Percentiles rank a stretch among this genome's conserved stretches.
These are phyloP conservation scores for Trichoderma koningii DNA, from an alignment of 2,329 filamentous ascomycete species.

Conservation along the genomic window DNA sequence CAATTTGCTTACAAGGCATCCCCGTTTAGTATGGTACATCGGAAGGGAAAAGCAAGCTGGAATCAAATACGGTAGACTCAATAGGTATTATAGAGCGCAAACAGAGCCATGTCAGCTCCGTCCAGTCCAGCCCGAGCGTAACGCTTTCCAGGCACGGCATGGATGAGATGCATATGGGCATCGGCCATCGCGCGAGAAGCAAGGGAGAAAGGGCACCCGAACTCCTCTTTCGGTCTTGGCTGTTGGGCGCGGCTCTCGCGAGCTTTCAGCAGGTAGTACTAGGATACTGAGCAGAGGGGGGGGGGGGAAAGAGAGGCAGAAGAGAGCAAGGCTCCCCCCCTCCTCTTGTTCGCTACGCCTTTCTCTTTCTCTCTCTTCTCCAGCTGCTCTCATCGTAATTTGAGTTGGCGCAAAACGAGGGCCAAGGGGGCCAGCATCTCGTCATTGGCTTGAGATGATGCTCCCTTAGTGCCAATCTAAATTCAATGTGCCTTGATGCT, in stretches of 20 bases:
- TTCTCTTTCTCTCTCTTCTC: background rate
- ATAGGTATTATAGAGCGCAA: background rate
- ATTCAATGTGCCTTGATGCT: background rate
- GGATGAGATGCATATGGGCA: slow-evolving; percentile 24
- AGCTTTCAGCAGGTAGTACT: background rate
- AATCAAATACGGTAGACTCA: background rate
- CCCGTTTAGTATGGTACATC: background rate
- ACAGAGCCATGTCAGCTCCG: background rate
- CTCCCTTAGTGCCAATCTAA: background rate
- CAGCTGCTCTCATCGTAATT: background rate
- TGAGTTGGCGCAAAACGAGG: background rate
- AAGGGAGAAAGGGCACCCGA: background rate
- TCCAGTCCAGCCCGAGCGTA: background rate
- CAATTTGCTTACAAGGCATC: background rate
- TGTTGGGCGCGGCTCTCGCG: background rate
- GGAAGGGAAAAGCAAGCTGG: background rate
- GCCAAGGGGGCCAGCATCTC: slow-evolving; percentile 1
- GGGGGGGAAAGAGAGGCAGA: background rate
- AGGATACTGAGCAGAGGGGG: background rate
- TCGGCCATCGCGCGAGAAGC: slow-evolving; percentile 3
- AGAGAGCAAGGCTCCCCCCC: too few species aligned
- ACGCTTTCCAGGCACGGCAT: background rate
- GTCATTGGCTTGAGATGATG: slow-evolving; percentile 11
- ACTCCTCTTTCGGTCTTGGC: background rate
- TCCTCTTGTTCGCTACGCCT: background rate